Conservation (phyloP, 306 rosid genomes). For the Prunus campanulata region DNA sequence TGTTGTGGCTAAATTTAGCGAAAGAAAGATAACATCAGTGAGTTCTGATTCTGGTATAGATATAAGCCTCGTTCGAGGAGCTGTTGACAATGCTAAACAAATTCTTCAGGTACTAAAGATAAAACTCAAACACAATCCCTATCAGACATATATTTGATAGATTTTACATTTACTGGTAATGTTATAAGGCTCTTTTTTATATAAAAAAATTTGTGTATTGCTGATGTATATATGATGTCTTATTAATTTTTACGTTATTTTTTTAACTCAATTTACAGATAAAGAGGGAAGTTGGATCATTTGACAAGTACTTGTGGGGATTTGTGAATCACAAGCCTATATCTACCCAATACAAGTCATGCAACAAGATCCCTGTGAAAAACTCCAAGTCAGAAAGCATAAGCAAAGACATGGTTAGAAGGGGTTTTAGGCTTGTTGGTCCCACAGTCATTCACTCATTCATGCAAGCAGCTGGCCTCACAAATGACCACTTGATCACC, state of each 20-base stretch:
- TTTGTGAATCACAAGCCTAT: slow-evolving; percentile 73
- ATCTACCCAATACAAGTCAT: slow-evolving; percentile 66
- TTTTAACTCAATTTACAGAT: slow-evolving; percentile 35
- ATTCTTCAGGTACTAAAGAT: slow-evolving; percentile 53
- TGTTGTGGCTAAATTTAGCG: slow-evolving; percentile 54
- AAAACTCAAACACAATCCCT: background rate
- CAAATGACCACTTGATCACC: slow-evolving; percentile 76
- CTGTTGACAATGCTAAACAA: slow-evolving; percentile 70
- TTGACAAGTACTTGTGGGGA: slow-evolving; percentile 75
- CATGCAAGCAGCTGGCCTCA: slow-evolving; percentile 81
- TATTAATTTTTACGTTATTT: background rate
- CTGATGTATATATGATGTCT: background rate
- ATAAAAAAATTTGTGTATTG: background rate
- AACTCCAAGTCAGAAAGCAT: slow-evolving; percentile 81
- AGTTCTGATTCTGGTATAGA: slow-evolving; percentile 53
- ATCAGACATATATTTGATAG: background rate
- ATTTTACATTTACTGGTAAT: background rate
- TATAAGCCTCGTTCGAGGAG: slow-evolving; percentile 61
- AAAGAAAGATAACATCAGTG: slow-evolving; percentile 56
- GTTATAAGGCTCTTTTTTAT: background rate
- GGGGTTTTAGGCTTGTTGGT: slow-evolving; percentile 68
- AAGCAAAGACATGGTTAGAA: slow-evolving; percentile 78
- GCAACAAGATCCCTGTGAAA: slow-evolving; percentile 82
- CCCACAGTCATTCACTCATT: slow-evolving; percentile 78
- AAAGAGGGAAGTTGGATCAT: slow-evolving; percentile 56